A percentile compares a stretch with the other conserved stretches of the same genome.
These are phyloP conservation scores for Periconia digitata DNA, from an alignment of 2,329 filamentous ascomycete genomes.

Conservation along the genomic window DNA sequence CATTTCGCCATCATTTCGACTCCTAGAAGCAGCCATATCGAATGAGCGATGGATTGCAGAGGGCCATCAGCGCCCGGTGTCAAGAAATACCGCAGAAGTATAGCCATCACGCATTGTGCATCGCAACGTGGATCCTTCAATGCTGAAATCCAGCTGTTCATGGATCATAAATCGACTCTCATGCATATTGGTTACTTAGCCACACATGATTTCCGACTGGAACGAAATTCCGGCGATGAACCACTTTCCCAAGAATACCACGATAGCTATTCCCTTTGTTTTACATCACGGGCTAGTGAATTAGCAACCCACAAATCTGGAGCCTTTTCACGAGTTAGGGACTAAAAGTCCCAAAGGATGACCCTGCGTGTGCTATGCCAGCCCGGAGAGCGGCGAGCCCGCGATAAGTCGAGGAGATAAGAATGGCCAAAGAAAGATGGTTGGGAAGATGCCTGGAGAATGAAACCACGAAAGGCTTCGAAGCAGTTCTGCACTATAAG, in stretches of 20 bases:
- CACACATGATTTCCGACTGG: slow-evolving; percentile 1
- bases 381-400: too few relatives aligned
- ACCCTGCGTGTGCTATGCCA: too few relatives aligned
- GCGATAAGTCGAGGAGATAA: too few relatives aligned
- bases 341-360: too few relatives aligned
- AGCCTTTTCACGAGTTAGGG: too few relatives aligned
- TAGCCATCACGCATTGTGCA: not conserved
- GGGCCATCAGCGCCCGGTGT: not conserved
- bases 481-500: too few relatives aligned
- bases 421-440: too few relatives aligned
- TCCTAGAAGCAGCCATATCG: not conserved
- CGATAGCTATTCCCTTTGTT: slow-evolving; percentile 9
- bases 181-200: slow-evolving; percentile 4
- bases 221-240: slow-evolving; percentile 12
- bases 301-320: too few relatives aligned
- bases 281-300: slow-evolving; percentile 4
- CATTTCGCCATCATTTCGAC: not conserved
- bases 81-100: not conserved
- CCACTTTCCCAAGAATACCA: slow-evolving; percentile 9
- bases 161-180: slow-evolving; percentile 1
- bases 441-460: too few relatives aligned
- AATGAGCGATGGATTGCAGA: not conserved
- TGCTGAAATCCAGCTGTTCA: not conserved
- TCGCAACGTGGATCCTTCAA: not conserved
- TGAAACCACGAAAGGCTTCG: too few relatives aligned